A percentile compares a stretch with the other conserved stretches of the same genome.
These are phyloP conservation scores for Brassica carinata DNA, from an alignment of 345 rosid genomes.

Conservation along the genomic window DNA sequence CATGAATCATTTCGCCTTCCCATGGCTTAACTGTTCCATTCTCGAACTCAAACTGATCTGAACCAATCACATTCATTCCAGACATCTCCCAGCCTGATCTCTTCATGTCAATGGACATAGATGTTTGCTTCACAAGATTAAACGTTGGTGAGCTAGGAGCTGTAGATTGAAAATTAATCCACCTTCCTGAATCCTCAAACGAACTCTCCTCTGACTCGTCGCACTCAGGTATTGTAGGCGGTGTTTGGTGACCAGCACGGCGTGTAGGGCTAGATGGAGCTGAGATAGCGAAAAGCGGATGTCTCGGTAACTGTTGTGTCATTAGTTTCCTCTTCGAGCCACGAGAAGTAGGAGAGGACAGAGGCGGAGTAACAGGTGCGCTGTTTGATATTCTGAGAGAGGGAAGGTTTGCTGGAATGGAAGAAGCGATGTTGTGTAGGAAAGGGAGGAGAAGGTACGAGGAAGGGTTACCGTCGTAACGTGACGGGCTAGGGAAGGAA, in stretches of 20 bases:
- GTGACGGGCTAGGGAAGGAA: slow-evolving; percentile 83
- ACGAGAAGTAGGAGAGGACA: slow-evolving; percentile 85
- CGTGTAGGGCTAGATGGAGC: slow-evolving; percentile 97
- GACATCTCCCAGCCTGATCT: slow-evolving; percentile 51
- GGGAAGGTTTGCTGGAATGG: slow-evolving; percentile 67
- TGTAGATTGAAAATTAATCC: slow-evolving; percentile 72
- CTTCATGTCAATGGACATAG: slow-evolving; percentile 41
- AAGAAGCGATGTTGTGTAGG: slow-evolving; percentile 60
- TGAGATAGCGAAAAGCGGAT: slow-evolving; percentile 70
- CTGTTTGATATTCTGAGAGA: slow-evolving; percentile 91
- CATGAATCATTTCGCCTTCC: slow-evolving; percentile 98
- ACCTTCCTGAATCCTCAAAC: slow-evolving; percentile 79
- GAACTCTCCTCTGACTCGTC: slow-evolving; percentile 86
- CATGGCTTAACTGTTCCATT: slow-evolving; percentile 80
- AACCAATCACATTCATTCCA: slow-evolving; percentile 49
- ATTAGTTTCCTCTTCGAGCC: slow-evolving; percentile 63
- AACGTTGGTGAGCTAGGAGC: slow-evolving; percentile 75
- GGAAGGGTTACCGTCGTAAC: slow-evolving; percentile 59
- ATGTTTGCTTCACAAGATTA: slow-evolving; percentile 59
- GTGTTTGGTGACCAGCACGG: slow-evolving; percentile 61
- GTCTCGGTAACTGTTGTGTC: slow-evolving; percentile 62
- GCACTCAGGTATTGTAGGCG: slow-evolving; percentile 84
- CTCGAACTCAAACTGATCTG: slow-evolving; percentile 80
- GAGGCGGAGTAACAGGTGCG: slow-evolving; percentile 96
- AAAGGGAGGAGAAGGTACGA: slow-evolving; percentile 69